Evolutionary conservation across 2,329 filamentous ascomycete genomes (phyloP), one percentile per base, ranked within the genome.

Genomic region (Aspergillus tanneri): DNA sequence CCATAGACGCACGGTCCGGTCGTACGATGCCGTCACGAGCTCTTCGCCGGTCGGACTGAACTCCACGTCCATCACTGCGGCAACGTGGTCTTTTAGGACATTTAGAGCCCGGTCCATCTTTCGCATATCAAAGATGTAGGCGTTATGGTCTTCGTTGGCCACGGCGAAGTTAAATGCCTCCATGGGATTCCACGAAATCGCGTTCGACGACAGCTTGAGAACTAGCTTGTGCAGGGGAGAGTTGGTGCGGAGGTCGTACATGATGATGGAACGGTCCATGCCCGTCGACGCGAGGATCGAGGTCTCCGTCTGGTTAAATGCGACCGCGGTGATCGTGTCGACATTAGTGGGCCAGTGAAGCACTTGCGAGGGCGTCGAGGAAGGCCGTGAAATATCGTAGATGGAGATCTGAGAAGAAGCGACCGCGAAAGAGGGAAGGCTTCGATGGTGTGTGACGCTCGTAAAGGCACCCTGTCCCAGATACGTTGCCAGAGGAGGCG

Each of bases 1-100:
- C 88, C 90, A 97, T 41, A 97, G 75, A 42, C 93, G 84, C 43
- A 99, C 78, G 4, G 90, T 96, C 53, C 90, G 84, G 65, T 95
- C 89, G 72, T 93, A 95, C 0, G 87, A 90, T 4, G 89, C 93
- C 11, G 86, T 89, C 16, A 97, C 90, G 37, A 99, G 81, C 68
- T 96, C 91, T 68, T 96, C 87, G 50, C 93, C 93, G 0, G 93
- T 97, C 0, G 93, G 92, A 40, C 86, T 91, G 72, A 92, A 99
- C 64, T 96, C 90, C 32, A 99, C 86, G 68, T 95, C 91, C 89
- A 96, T 96, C 19, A 96, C 91, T 16, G 93, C 93, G 6, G 84
- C 82, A 40, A 95, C 90, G 65, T 95, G 90, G 60, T 92, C 89
- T 69, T 92, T 93, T 45, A 95, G 78, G 7, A 96, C 84, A 65